These are phyloP conservation scores for Eremothecium cymbalariae DNA, from an alignment of 1,139 yeast genomes.

Conservation along the genomic window DNA sequence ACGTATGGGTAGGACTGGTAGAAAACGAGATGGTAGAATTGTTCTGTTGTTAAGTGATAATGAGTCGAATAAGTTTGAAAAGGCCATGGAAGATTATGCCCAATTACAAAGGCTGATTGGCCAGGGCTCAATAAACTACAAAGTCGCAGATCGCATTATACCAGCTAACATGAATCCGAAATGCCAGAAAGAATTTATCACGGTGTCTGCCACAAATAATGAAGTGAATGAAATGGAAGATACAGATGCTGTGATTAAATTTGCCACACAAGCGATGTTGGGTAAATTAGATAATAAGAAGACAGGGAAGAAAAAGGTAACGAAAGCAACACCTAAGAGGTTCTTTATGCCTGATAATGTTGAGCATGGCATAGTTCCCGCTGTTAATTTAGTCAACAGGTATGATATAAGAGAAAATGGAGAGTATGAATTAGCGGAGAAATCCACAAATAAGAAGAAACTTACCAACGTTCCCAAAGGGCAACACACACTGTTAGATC, in stretches of 20 bases:
- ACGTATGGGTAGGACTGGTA: constrained; percentile 97
- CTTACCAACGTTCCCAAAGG: constrained; percentile 7
- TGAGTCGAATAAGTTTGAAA: constrained; percentile 72
- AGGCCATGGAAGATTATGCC: constrained; percentile 78
- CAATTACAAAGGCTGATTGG: constrained; percentile 55
- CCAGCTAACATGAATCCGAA: constrained; percentile 50
- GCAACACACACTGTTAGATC: constrained; percentile 16
- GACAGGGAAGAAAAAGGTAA: constrained; percentile 13
- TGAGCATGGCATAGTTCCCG: constrained; percentile 58
- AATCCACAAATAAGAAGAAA: constrained; percentile 1
- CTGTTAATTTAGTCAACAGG: constrained; percentile 42
- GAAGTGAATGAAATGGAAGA: constrained; percentile 50
- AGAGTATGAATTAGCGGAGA: neutral
- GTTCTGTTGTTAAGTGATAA: constrained; percentile 68
- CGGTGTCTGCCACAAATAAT: constrained; percentile 61
- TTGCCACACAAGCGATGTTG: constrained; percentile 43
- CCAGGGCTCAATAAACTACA: constrained; percentile 36
- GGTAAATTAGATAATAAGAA: constrained; percentile 23
- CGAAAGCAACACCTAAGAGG: constrained; percentile 31
- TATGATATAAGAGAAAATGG: constrained; percentile 9
- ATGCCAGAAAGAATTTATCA: constrained; percentile 49
- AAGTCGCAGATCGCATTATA: constrained; percentile 53
- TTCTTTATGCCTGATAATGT: constrained; percentile 80
- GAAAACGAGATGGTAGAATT: constrained; percentile 83
- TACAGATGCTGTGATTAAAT: constrained; percentile 59